phyloP scores from a whole-genome alignment of 805 yeast genomes.

The Zygoascus biomembranicola region DNA sequence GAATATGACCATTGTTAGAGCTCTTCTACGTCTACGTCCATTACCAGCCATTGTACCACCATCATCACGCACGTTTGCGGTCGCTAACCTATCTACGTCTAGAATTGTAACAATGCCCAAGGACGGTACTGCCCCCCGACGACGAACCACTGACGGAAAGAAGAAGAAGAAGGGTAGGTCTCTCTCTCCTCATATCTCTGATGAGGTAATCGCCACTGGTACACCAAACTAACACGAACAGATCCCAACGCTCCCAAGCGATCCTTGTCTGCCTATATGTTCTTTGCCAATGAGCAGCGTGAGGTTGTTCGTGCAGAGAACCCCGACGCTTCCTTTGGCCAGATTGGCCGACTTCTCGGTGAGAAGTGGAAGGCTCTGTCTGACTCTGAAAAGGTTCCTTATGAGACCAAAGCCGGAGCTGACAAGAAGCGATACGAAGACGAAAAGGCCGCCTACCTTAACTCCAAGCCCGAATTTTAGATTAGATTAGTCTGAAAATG shows the following conservation, averaged over 20 bases:
- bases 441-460: constrained; percentile 70
- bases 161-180: constrained; percentile 18
- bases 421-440: constrained; percentile 98
- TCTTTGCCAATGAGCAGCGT: constrained; percentile 96
- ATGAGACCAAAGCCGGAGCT: constrained; percentile 85
- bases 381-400: constrained; percentile 78
- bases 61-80: not conserved
- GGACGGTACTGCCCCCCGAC: constrained; percentile 19
- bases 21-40: not conserved
- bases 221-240: not conserved
- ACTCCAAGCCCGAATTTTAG: constrained; percentile 29
- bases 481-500: constrained; percentile 8
- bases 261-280: constrained; percentile 96
- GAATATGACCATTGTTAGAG: not conserved
- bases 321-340: constrained; percentile 91
- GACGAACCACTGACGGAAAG: constrained; percentile 14
- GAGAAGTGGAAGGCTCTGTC: constrained; percentile 92
- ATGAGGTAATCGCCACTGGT: not conserved
- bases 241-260: constrained; percentile 95
- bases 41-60: not conserved
- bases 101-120: constrained; percentile 19
- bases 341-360: constrained; percentile 91
- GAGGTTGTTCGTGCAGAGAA: constrained; percentile 91
- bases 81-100: constrained; percentile 12
- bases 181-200: not conserved